These are phyloP conservation scores for Triangularia setosa DNA, from an alignment of 2,329 filamentous ascomycete genomes.

Conservation along the genomic window DNA sequence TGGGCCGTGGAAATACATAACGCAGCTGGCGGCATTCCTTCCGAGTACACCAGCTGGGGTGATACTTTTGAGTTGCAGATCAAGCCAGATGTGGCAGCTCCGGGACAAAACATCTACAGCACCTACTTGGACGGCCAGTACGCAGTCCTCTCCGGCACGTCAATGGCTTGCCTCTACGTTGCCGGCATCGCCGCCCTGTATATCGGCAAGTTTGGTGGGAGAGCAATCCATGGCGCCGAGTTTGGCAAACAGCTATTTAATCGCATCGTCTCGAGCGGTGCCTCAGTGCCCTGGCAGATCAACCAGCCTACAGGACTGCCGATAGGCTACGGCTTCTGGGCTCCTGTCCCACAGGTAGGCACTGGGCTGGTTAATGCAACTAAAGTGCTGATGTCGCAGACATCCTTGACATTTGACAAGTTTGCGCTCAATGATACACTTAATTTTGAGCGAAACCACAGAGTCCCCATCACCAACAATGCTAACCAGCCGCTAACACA, in stretches of 20 bases:
- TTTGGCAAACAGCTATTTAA: slow-evolving; percentile 26
- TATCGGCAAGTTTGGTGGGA: slow-evolving; percentile 40
- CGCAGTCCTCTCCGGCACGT: slow-evolving; percentile 48
- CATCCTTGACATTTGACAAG: slow-evolving; percentile 32
- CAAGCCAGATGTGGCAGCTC: slow-evolving; percentile 48
- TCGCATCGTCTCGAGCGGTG: slow-evolving; percentile 30
- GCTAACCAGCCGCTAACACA: slow-evolving; percentile 39
- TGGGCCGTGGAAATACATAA: slow-evolving; percentile 21
- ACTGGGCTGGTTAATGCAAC: slow-evolving; percentile 38
- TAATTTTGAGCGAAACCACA: slow-evolving; percentile 30
- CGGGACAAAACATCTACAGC: slow-evolving; percentile 48
- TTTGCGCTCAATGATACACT: slow-evolving; percentile 41
- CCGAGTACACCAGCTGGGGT: slow-evolving; percentile 49
- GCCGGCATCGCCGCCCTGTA: slow-evolving; percentile 49
- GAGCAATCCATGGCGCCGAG: slow-evolving; percentile 34
- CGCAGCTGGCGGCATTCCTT: slow-evolving; percentile 39
- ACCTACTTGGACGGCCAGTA: slow-evolving; percentile 44
- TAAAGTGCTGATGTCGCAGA: slow-evolving; percentile 34
- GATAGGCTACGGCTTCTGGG: slow-evolving; percentile 20
- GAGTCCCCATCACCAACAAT: slow-evolving; percentile 41
- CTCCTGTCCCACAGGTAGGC: slow-evolving; percentile 38
- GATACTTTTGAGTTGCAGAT: slow-evolving; percentile 48
- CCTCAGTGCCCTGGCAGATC: slow-evolving; percentile 27
- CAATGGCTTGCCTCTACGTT: slow-evolving; percentile 53
- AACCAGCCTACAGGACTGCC: slow-evolving; percentile 15